Percentiles rank a stretch among this genome's conserved stretches.
phyloP scores from a whole-genome alignment of 2,329 filamentous ascomycete species.

The Gremmenia infestans region DNA sequence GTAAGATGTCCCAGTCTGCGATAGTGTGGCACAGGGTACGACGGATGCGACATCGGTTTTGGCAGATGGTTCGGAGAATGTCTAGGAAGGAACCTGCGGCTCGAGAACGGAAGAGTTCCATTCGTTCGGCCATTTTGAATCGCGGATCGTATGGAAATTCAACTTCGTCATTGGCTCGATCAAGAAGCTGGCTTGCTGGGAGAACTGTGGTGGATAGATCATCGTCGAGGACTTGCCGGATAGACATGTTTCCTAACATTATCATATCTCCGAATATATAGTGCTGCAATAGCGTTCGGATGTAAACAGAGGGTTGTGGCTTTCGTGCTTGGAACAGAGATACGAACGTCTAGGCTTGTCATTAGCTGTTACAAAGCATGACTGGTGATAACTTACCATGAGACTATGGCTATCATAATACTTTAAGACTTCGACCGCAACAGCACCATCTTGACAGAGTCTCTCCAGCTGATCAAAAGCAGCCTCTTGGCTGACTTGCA shows the following conservation, averaged over 20 bases:
- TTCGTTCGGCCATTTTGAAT: conserved; percentile 65
- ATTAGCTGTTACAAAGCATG: conserved; percentile 3
- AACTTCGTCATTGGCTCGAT: conserved; percentile 69
- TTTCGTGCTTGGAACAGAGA: conserved; percentile 71
- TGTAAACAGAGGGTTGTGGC: conserved; percentile 77
- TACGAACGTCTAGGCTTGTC: conserved; percentile 57
- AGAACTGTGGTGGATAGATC: conserved; percentile 76
- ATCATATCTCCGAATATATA: conserved; percentile 70
- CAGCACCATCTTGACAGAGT: conserved; percentile 66
- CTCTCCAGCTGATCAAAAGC: conserved; percentile 65
- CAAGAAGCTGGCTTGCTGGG: conserved; percentile 64
- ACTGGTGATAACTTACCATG: conserved; percentile 46
- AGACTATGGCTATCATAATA: conserved; percentile 66
- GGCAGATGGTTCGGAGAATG: conserved; percentile 75
- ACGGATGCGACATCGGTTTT: conserved; percentile 87
- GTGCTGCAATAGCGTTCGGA: conserved; percentile 72
- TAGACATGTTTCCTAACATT: conserved; percentile 61
- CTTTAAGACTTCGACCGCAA: conserved; percentile 62
- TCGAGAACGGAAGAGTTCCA: conserved; percentile 63
- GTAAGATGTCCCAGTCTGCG: conserved; percentile 76
- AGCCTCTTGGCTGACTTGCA: conserved; percentile 68
- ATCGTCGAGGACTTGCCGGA: conserved; percentile 72
- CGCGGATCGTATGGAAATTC: conserved; percentile 70
- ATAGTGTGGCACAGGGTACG: conserved; percentile 83
- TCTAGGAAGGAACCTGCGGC: conserved; percentile 73